Evolutionary conservation across 208 protist species (phyloP).

Genomic region (Tritrichomonas musculus): DNA sequence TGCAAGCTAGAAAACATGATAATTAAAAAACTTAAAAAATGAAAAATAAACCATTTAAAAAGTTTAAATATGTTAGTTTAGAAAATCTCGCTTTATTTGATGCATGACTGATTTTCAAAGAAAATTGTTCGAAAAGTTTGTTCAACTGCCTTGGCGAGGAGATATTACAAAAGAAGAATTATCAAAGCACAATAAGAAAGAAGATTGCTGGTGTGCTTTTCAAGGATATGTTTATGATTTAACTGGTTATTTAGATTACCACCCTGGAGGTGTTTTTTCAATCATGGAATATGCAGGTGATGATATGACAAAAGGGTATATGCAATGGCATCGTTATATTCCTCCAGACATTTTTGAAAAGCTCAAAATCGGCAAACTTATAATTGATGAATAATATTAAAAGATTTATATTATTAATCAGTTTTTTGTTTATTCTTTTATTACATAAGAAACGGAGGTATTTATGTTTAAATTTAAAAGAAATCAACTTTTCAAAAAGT

Average conservation of each 20-base stretch:
- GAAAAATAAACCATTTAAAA: too few relatives aligned
- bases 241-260: background rate
- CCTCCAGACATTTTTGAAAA: background rate
- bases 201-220: constrained; percentile 18
- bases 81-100: too few relatives aligned
- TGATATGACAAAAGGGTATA: background rate
- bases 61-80: too few relatives aligned
- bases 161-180: background rate
- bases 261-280: background rate
- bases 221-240: background rate
- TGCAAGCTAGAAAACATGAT: too few relatives aligned
- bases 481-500: too few relatives aligned
- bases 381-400: too few relatives aligned
- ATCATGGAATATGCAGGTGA: background rate
- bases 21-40: too few relatives aligned
- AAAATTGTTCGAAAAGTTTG: background rate
- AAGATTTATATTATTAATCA: too few relatives aligned
- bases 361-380: background rate
- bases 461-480: too few relatives aligned
- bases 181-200: background rate
- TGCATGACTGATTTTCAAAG: background rate
- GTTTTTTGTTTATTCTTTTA: too few relatives aligned
- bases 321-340: background rate
- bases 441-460: too few relatives aligned
- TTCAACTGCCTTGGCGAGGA: background rate